phyloP scores from a whole-genome alignment of 805 yeast species.

The Torulaspora maleeae region DNA sequence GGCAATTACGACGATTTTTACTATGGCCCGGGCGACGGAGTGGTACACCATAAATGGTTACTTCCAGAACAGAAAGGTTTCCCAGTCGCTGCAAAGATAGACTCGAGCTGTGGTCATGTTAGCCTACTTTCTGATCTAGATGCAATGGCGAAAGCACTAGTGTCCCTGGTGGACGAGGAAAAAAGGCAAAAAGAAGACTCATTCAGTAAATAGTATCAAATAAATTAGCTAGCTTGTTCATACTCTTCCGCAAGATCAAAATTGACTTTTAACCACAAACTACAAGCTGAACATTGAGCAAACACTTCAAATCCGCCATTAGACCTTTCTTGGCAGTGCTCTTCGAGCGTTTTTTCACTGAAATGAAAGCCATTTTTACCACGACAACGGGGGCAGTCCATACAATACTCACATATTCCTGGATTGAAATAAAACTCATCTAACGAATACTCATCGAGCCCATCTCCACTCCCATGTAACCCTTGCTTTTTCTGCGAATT shows the following conservation, averaged over 20 bases:
- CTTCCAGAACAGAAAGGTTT: conserved; percentile 77
- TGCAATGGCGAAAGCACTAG: conserved; percentile 66
- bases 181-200: conserved; percentile 15
- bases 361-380: conserved; percentile 50
- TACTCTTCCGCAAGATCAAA: conserved; percentile 42
- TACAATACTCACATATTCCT: conserved; percentile 35
- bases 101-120: conserved; percentile 70
- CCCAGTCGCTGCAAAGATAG: conserved; percentile 62
- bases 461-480: conserved; percentile 49
- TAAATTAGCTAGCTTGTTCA: background rate
- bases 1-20: conserved; percentile 74
- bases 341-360: conserved; percentile 56
- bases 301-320: conserved; percentile 60
- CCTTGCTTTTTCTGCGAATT: conserved; percentile 35
- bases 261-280: conserved; percentile 76
- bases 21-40: conserved; percentile 94
- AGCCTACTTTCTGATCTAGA: conserved; percentile 69
- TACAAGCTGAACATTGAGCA: conserved; percentile 78
- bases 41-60: conserved; percentile 74
- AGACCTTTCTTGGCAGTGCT: conserved; percentile 35
- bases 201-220: background rate
- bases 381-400: conserved; percentile 66
- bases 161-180: conserved; percentile 59
- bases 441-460: conserved; percentile 61
- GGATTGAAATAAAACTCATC: conserved; percentile 53